phyloP scores from a whole-genome alignment of 164 flowering plant species.

The Hamamelis virginiana region DNA sequence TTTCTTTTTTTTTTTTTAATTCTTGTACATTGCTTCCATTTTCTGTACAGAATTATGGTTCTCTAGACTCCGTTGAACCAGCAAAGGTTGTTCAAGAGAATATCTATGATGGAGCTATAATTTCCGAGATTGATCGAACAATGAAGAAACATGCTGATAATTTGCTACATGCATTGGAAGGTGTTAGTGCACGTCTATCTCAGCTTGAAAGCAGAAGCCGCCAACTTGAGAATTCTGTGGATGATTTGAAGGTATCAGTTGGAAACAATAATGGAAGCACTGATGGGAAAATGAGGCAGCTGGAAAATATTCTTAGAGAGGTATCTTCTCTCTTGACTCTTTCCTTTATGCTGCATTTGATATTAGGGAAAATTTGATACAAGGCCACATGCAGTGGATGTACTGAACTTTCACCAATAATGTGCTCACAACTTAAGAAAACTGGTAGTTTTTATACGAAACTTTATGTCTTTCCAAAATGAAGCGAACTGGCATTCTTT shows the following conservation, averaged over 20 bases:
- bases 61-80: slow-evolving; percentile 46
- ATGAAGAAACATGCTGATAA: slow-evolving; percentile 81
- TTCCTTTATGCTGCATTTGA: background rate
- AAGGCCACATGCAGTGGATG: background rate
- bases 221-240: slow-evolving; percentile 66
- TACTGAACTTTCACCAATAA: background rate
- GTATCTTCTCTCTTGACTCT: slow-evolving; percentile 27
- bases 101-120: slow-evolving; percentile 29
- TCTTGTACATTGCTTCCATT: background rate
- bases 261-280: slow-evolving; percentile 73
- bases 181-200: slow-evolving; percentile 72
- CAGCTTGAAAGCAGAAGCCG: slow-evolving; percentile 83
- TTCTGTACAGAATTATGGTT: slow-evolving; percentile 48
- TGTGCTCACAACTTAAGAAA: background rate
- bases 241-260: slow-evolving; percentile 75
- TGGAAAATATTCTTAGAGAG: slow-evolving; percentile 86
- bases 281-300: slow-evolving; percentile 80
- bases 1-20: too few relatives aligned
- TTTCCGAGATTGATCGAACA: slow-evolving; percentile 74
- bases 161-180: slow-evolving; percentile 68
- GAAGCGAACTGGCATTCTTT: background rate
- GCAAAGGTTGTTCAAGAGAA: slow-evolving; percentile 36
- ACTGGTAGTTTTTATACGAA: background rate
- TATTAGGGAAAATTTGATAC: background rate
- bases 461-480: background rate